Conservation (phyloP, 2,329 filamentous ascomycete genomes). For the Neonectria magnoliae region DNA sequence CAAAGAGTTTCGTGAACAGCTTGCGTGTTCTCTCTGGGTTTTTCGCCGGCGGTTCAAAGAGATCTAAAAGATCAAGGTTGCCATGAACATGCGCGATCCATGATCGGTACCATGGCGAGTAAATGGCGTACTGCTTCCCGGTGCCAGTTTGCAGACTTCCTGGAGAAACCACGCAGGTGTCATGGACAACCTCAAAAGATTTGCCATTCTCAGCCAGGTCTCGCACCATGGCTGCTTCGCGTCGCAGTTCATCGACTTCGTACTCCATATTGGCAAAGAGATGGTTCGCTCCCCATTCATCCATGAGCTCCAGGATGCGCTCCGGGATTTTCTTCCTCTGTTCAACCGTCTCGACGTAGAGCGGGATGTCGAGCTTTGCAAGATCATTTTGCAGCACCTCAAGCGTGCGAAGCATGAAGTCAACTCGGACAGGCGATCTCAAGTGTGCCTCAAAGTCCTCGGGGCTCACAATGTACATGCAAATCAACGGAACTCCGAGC, state of each 20-base stretch:
- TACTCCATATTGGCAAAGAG: slow-evolving; percentile 89
- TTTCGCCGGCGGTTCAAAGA: slow-evolving; percentile 60
- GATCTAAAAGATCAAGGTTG: slow-evolving; percentile 73
- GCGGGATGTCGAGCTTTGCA: slow-evolving; percentile 76
- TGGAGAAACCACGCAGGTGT: slow-evolving; percentile 84
- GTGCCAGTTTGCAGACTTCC: slow-evolving; percentile 72
- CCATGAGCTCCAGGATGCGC: slow-evolving; percentile 71
- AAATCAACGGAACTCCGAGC: slow-evolving; percentile 76
- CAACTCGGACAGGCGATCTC: slow-evolving; percentile 76
- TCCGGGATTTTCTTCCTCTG: slow-evolving; percentile 70
- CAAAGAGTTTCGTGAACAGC: slow-evolving; percentile 67
- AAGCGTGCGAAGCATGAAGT: slow-evolving; percentile 82
- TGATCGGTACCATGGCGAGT: slow-evolving; percentile 81
- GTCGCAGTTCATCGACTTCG: slow-evolving; percentile 87
- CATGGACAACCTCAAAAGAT: slow-evolving; percentile 77
- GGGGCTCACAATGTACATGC: slow-evolving; percentile 82
- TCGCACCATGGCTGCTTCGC: slow-evolving; percentile 75
- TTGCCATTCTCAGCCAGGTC: slow-evolving; percentile 71
- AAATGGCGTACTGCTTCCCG: slow-evolving; percentile 86
- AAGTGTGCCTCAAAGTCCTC: slow-evolving; percentile 87
- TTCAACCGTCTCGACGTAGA: slow-evolving; percentile 78
- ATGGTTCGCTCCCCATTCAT: slow-evolving; percentile 78
- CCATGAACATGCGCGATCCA: slow-evolving; percentile 80
- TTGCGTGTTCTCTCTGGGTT: slow-evolving; percentile 50
- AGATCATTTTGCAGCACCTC: slow-evolving; percentile 73